These are phyloP conservation scores for Thamnidium elegans DNA, from an alignment of 192 early-diverging fungal genomes.

Conservation along the genomic window DNA sequence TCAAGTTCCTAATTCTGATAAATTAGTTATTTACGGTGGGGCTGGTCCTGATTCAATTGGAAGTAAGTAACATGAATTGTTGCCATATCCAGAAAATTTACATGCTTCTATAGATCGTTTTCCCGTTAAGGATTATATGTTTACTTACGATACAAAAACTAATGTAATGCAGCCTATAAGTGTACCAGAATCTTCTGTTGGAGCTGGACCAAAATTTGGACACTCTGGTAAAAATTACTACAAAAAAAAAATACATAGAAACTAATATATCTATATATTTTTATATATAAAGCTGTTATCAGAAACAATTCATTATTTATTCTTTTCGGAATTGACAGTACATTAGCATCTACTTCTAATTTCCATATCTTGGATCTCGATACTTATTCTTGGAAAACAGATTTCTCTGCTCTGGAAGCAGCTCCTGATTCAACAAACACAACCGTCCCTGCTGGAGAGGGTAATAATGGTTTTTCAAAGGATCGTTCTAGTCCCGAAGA, in stretches of 20 bases:
- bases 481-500: not conserved
- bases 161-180: slow-evolving; percentile 1
- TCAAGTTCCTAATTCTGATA: not conserved
- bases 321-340: slow-evolving; percentile 3
- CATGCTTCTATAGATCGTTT: not conserved
- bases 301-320: not conserved
- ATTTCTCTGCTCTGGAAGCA: not conserved
- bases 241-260: not conserved
- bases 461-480: not conserved
- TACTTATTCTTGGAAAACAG: not conserved
- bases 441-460: not conserved
- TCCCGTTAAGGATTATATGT: slow-evolving; percentile 3
- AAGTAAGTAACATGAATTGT: not conserved
- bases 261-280: not conserved
- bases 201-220: slow-evolving; percentile 2
- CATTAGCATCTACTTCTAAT: not conserved
- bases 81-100: not conserved
- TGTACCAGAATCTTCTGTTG: not conserved
- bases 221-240: slow-evolving; percentile 1
- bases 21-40: slow-evolving; percentile 4
- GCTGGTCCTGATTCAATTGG: not conserved
- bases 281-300: not conserved
- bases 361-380: not conserved
- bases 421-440: not conserved
- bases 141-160: not conserved